Percentiles rank a stretch among this genome's conserved stretches.
These are phyloP conservation scores for Suillus spraguei DNA, from an alignment of 768 basidiomycete genomes.

Conservation along the genomic window DNA sequence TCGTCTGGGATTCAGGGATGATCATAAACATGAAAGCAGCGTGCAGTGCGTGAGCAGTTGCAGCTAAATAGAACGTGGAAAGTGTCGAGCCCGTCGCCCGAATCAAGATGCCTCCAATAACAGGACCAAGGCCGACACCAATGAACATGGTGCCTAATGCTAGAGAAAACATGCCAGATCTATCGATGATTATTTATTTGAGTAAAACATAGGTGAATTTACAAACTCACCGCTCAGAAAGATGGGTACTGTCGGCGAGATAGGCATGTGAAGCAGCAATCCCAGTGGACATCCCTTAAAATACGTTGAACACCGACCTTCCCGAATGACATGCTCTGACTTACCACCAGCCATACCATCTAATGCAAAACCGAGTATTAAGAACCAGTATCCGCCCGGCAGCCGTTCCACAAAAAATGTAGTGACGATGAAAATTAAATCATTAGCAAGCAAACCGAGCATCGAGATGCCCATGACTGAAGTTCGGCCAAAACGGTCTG, in stretches of 20 bases:
- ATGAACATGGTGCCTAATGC: slow-evolving; percentile 66
- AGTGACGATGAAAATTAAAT: slow-evolving; percentile 70
- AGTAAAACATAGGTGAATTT: not conserved
- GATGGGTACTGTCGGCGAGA: slow-evolving; percentile 64
- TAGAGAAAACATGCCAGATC: slow-evolving; percentile 68
- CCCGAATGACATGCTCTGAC: slow-evolving; percentile 20
- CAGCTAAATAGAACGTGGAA: slow-evolving; percentile 73
- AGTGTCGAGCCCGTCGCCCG: slow-evolving; percentile 53
- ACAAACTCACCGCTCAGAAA: slow-evolving; percentile 50
- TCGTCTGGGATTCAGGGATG: slow-evolving; percentile 79
- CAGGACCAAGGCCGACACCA: slow-evolving; percentile 81
- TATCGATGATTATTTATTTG: slow-evolving; percentile 28
- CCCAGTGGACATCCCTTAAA: slow-evolving; percentile 50
- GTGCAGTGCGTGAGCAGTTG: slow-evolving; percentile 50
- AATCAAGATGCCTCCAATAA: slow-evolving; percentile 68
- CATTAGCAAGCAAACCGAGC: slow-evolving; percentile 60
- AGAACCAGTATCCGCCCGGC: slow-evolving; percentile 84
- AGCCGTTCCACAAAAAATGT: slow-evolving; percentile 55
- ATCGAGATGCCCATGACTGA: slow-evolving; percentile 62
- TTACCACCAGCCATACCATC: slow-evolving; percentile 77
- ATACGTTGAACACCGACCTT: slow-evolving; percentile 13
- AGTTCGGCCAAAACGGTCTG: slow-evolving; percentile 77
- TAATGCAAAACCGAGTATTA: slow-evolving; percentile 62
- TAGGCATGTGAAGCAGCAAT: slow-evolving; percentile 64
- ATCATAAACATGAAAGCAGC: slow-evolving; percentile 53